A percentile compares a stretch with the other conserved stretches of the same genome.
Evolutionary conservation across 2,329 filamentous ascomycete genomes (phyloP).

Genomic region (Xylariomycetidae sp.): DNA sequence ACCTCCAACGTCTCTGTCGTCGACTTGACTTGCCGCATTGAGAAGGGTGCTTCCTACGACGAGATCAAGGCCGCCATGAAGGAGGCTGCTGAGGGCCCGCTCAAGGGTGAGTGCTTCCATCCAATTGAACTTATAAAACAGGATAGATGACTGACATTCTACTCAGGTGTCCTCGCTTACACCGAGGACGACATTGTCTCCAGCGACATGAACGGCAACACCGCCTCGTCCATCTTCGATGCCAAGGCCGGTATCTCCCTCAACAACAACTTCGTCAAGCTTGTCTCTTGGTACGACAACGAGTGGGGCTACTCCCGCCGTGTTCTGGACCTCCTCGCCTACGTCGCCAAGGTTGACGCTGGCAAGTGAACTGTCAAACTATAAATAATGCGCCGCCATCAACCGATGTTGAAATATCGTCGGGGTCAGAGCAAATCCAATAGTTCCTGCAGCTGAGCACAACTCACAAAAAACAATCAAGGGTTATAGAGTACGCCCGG

Average conservation of each 20-base stretch:
- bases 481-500: no score
- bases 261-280: slow-evolving; percentile 98
- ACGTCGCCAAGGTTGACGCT: slow-evolving; percentile 73
- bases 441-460: no score
- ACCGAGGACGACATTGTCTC: slow-evolving; percentile 97
- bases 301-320: slow-evolving; percentile 99
- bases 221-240: slow-evolving; percentile 95
- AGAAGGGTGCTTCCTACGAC: slow-evolving; percentile 84
- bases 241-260: slow-evolving; percentile 98
- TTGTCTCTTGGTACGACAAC: slow-evolving; percentile 98
- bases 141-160: slow-evolving; percentile 8
- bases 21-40: slow-evolving; percentile 87
- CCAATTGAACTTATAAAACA: slow-evolving; percentile 1
- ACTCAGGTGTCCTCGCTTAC: slow-evolving; percentile 77
- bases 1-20: slow-evolving; percentile 99
- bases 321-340: slow-evolving; percentile 74
- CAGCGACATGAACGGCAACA: slow-evolving; percentile 87
- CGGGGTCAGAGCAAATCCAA: no score
- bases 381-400: slow-evolving; percentile 15
- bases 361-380: slow-evolving; percentile 36
- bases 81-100: slow-evolving; percentile 72
- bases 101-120: slow-evolving; percentile 64
- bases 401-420: no score
- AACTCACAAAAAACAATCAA: no score
- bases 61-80: slow-evolving; percentile 91